phyloP scores from a whole-genome alignment of 2,329 filamentous ascomycete genomes.

The Diaporthe eres region DNA sequence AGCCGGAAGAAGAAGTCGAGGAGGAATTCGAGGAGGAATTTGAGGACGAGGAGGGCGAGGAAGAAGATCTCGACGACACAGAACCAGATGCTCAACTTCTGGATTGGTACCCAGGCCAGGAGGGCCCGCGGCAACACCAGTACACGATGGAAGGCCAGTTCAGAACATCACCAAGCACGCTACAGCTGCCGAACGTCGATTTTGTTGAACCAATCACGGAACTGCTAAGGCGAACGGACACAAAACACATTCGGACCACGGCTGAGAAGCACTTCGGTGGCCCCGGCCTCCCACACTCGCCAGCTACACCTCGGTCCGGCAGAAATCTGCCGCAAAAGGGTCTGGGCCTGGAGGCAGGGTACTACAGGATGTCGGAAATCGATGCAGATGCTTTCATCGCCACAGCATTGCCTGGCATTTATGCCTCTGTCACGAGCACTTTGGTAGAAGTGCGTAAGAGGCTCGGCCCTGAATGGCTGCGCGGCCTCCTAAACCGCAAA shows the following conservation, averaged over 20 bases:
- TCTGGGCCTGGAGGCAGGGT: constrained; percentile 74
- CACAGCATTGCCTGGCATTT: constrained; percentile 78
- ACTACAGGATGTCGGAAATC: constrained; percentile 79
- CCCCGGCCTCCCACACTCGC: constrained; percentile 80
- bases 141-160: constrained; percentile 82
- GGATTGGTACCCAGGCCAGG: constrained; percentile 37
- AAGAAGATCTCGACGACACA: constrained; percentile 50
- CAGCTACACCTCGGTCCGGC: constrained; percentile 74
- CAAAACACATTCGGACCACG: constrained; percentile 80
- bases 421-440: constrained; percentile 76
- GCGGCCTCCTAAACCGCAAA: constrained; percentile 71
- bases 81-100: constrained; percentile 51
- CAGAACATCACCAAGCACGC: constrained; percentile 78
- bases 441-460: constrained; percentile 82
- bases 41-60: constrained; percentile 52
- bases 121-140: constrained; percentile 75
- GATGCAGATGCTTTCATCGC: constrained; percentile 82
- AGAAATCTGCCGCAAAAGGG: constrained; percentile 73
- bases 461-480: constrained; percentile 79
- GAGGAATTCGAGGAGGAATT: constrained; percentile 52
- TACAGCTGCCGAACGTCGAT: constrained; percentile 79
- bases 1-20: constrained; percentile 50
- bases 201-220: constrained; percentile 79
- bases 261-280: constrained; percentile 86
- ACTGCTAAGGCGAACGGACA: constrained; percentile 77